Evolutionary conservation across 2,329 filamentous ascomycete species (phyloP).

Genomic region (Exophiala sp.): DNA sequence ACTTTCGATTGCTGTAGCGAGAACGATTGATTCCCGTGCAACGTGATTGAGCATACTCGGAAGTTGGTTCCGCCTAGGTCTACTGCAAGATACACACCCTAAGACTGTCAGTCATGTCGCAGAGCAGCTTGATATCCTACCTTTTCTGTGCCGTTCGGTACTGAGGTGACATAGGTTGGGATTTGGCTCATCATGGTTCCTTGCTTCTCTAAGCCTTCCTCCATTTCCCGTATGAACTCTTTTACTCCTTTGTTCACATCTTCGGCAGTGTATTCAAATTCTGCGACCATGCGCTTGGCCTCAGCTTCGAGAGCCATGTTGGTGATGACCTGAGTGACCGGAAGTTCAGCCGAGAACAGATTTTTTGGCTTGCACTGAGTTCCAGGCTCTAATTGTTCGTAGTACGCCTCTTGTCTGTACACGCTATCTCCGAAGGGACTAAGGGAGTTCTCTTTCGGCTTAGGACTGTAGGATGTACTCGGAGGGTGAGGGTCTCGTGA

Average conservation of each 20-base stretch:
- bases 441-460: slow-evolving; percentile 8
- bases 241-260: slow-evolving; percentile 75
- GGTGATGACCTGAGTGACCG: slow-evolving; percentile 22
- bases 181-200: slow-evolving; percentile 88
- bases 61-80: slow-evolving; percentile 99
- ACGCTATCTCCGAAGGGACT: slow-evolving; percentile 29
- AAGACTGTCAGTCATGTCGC: slow-evolving; percentile 15
- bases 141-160: slow-evolving; percentile 97
- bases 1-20: slow-evolving; percentile 90
- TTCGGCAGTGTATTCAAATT: slow-evolving; percentile 79
- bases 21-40: slow-evolving; percentile 94
- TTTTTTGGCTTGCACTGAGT: slow-evolving; percentile 29
- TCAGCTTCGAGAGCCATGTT: slow-evolving; percentile 55
- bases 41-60: slow-evolving; percentile 88
- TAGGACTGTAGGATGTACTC: neutral
- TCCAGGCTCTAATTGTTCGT: slow-evolving; percentile 27
- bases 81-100: slow-evolving; percentile 94
- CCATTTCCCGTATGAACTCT: slow-evolving; percentile 85
- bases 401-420: slow-evolving; percentile 29
- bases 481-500: slow-evolving; percentile 10
- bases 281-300: slow-evolving; percentile 72
- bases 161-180: slow-evolving; percentile 90
- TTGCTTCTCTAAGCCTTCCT: slow-evolving; percentile 75
- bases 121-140: slow-evolving; percentile 45
- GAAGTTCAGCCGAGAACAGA: slow-evolving; percentile 26